Base-by-base conservation (phyloP, 2,329 filamentous ascomycete species). In the Neofusicoccum sp. region DNA sequence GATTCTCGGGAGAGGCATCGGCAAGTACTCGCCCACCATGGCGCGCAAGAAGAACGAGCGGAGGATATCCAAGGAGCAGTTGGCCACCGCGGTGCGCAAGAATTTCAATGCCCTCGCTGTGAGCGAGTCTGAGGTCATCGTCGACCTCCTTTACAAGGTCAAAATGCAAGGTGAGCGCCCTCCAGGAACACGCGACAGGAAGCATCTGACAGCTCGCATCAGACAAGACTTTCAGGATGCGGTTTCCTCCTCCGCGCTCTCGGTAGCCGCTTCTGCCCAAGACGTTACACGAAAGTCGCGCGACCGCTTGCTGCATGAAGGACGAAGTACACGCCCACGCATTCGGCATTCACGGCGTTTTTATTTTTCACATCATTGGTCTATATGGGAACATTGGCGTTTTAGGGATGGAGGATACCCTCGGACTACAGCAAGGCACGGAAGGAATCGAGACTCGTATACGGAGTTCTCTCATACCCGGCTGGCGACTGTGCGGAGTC, bases 71-170 rank as follows among this genome's bases (percentile, higher is more conserved):
- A 89, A 89, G 71, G 87, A 91, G 38, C 84, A 89, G 65, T 79
- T 96, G 59, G 88, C 89, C 7, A 81, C 86, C 65, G 82, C 85
- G 1, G 88, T 93, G 51, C 82, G 90, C 65, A 93, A 91, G 73
- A 89, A 95, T 75, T 95, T 95, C 78, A 95, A 95, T 71, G 86
- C 85, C 34, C 81, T 90, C 65, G 89, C 88, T 14, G 85, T 93
- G 41, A 88, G 87, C 65, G 91, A 96, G 78, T 91, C 88, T 70
- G 90, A 95, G 68, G 87, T 92, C 65, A 89, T 95, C 61, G 89
- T 93, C 61, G 89, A 90, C 65, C 86, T 91, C 71, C 80, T 92
- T 63, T 90, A 91, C 79, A 89, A 86, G 70, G 82, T 90, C 31
- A 81, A 82, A 69, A 83, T 82, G 65, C 80, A 86, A 63, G 83